Percentiles rank a stretch among this genome's conserved stretches.
These are phyloP conservation scores for Candida silvatica DNA, from an alignment of 805 yeast species.

Conservation along the genomic window DNA sequence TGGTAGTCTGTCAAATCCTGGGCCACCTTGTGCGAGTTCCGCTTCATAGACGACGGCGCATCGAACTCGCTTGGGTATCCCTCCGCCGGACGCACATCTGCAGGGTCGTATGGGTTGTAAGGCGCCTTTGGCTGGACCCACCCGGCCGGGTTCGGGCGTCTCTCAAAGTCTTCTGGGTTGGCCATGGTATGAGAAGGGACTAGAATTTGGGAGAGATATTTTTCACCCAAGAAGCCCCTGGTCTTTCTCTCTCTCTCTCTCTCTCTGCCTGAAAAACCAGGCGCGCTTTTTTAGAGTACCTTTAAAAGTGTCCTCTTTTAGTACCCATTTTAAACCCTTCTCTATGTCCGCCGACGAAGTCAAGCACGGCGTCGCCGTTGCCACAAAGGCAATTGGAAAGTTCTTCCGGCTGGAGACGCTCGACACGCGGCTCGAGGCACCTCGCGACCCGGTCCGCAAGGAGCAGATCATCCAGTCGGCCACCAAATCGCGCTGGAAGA, in stretches of 20 bases:
- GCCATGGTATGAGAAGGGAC: conserved; percentile 1
- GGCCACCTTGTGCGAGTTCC: conserved; percentile 38
- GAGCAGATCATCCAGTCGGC: conserved; percentile 23
- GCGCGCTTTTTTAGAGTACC: too few relatives aligned
- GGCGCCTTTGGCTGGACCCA: conserved; percentile 81
- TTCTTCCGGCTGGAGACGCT: conserved; percentile 44
- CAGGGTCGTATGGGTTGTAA: conserved; percentile 77
- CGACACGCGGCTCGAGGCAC: conserved; percentile 41
- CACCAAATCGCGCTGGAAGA: conserved; percentile 55
- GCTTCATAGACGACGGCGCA: conserved; percentile 53
- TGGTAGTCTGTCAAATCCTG: conserved; percentile 59
- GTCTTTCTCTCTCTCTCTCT: too few relatives aligned
- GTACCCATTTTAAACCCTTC: too few relatives aligned
- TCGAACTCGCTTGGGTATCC: conserved; percentile 82
- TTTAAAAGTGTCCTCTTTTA: too few relatives aligned
- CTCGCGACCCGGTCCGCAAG: conserved; percentile 24
- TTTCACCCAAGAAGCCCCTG: too few relatives aligned
- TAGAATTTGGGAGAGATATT: too few relatives aligned
- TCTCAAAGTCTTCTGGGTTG: conserved; percentile 28
- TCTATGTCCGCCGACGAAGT: too few relatives aligned
- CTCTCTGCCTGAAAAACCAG: too few relatives aligned
- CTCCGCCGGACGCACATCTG: conserved; percentile 67
- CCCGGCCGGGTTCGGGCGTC: conserved; percentile 70
- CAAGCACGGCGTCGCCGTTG: too few relatives aligned
- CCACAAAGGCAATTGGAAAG: conserved; percentile 1